These are phyloP conservation scores for Vigna unguiculata DNA, from an alignment of 306 rosid species.

Conservation along the genomic window DNA sequence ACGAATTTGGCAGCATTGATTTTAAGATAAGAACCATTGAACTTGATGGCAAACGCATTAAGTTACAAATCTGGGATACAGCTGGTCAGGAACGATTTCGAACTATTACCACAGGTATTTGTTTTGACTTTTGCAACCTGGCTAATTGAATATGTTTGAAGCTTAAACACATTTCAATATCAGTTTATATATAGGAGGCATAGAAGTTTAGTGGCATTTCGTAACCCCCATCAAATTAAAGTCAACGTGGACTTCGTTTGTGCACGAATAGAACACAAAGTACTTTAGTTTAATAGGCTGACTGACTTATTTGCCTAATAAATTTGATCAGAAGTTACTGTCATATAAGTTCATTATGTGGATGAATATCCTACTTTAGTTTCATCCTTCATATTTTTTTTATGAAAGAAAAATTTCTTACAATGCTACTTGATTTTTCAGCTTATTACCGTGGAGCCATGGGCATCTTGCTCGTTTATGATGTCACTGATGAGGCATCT, in stretches of 20 bases:
- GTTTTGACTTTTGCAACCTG: constrained; percentile 25
- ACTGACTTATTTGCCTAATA: neutral
- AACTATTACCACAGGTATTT: constrained; percentile 74
- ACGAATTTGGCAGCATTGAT: constrained; percentile 62
- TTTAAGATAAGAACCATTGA: constrained; percentile 88
- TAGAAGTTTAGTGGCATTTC: neutral
- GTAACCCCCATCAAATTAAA: constrained; percentile 1
- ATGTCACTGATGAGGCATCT: constrained; percentile 81
- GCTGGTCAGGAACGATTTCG: constrained; percentile 89
- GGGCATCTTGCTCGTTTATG: constrained; percentile 79
- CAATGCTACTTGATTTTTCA: constrained; percentile 44
- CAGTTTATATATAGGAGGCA: neutral
- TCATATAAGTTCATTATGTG: neutral
- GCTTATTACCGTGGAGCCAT: constrained; percentile 87
- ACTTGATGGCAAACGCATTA: constrained; percentile 73
- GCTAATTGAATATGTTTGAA: neutral
- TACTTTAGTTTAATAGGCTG: no score
- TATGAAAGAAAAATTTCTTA: constrained; percentile 19
- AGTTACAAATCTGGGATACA: constrained; percentile 87
- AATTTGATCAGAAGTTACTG: neutral
- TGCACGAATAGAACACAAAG: neutral
- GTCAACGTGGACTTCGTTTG: neutral
- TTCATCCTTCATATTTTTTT: constrained; percentile 19
- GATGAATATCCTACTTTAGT: neutral
- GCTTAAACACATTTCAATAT: neutral